Evolutionary conservation across 2,329 filamentous ascomycete species (phyloP).

Genomic region (Gaeumannomyces sp.): DNA sequence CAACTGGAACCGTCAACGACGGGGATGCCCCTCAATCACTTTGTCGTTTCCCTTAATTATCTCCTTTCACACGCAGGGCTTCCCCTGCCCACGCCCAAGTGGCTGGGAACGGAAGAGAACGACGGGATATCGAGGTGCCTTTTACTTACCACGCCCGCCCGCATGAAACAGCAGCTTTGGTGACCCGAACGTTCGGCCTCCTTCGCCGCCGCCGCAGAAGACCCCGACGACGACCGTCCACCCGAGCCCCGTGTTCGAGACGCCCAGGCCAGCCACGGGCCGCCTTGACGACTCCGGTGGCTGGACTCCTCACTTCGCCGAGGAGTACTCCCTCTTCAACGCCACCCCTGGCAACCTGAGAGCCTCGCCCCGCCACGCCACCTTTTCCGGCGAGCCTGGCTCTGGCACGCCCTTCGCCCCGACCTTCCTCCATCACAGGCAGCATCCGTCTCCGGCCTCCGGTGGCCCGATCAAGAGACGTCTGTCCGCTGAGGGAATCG

Average conservation of each 20-base stretch:
- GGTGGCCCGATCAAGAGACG: conserved; percentile 37
- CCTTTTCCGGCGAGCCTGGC: conserved; percentile 37
- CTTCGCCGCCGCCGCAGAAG: conserved; percentile 47
- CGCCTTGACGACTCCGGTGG: conserved; percentile 43
- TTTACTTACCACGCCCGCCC: conserved; percentile 29
- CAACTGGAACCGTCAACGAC: not conserved
- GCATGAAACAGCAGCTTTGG: conserved; percentile 44
- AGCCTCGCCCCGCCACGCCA: conserved; percentile 31
- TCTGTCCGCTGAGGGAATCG: conserved; percentile 44
- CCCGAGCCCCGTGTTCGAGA: conserved; percentile 51
- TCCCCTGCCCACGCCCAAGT: not conserved
- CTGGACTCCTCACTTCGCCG: conserved; percentile 57
- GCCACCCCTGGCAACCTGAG: conserved; percentile 54
- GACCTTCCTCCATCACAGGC: conserved; percentile 22
- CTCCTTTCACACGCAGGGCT: not conserved
- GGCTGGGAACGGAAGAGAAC: not conserved
- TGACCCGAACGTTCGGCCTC: conserved; percentile 52
- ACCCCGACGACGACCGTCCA: conserved; percentile 49
- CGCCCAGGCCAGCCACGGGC: conserved; percentile 42
- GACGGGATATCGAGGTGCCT: not conserved
- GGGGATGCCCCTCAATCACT: not conserved
- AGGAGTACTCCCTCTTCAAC: conserved; percentile 61
- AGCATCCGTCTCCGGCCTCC: not conserved
- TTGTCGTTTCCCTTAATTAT: not conserved
- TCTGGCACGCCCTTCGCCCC: conserved; percentile 18